Conservation (phyloP, 768 basidiomycete genomes). For the Kwoniella sp. region DNA sequence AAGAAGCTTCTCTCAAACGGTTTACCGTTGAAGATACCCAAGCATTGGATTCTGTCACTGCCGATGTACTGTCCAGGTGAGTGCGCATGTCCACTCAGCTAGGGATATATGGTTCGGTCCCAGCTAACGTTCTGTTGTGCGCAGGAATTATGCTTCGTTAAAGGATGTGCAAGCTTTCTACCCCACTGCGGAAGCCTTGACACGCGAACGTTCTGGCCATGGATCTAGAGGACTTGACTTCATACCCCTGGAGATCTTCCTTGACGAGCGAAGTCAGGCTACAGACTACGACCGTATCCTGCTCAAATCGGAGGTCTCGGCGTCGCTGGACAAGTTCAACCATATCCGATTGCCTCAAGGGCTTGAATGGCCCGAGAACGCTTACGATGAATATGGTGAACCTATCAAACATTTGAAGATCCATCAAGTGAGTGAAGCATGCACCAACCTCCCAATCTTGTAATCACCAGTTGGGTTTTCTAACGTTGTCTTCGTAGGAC, state of each 20-base stretch:
- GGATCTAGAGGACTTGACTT: constrained; percentile 35
- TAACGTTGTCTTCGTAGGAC: constrained; percentile 62
- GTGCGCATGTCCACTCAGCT: constrained; percentile 25
- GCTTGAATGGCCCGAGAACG: constrained; percentile 57
- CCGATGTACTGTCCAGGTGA: constrained; percentile 81
- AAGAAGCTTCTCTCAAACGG: constrained; percentile 74
- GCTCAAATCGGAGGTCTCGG: constrained; percentile 78
- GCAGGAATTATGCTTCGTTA: constrained; percentile 74
- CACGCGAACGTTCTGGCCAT: constrained; percentile 20
- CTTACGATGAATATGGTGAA: constrained; percentile 37
- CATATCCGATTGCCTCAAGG: constrained; percentile 67
- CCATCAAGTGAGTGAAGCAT: constrained; percentile 61
- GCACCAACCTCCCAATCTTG: background rate
- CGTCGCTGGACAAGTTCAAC: constrained; percentile 94
- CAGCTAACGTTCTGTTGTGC: constrained; percentile 16
- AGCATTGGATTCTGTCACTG: constrained; percentile 78
- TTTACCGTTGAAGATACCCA: constrained; percentile 81
- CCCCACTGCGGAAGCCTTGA: constrained; percentile 57
- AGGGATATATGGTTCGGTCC: too few relatives aligned
- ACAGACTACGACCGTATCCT: constrained; percentile 84
- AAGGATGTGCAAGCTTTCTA: constrained; percentile 86
- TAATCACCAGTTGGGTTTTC: too few relatives aligned
- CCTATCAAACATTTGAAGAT: constrained; percentile 63
- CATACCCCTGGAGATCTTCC: constrained; percentile 87
- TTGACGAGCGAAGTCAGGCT: constrained; percentile 81